Conservation (phyloP, 2,329 filamentous ascomycete genomes). For the Seiridium unicorne region DNA sequence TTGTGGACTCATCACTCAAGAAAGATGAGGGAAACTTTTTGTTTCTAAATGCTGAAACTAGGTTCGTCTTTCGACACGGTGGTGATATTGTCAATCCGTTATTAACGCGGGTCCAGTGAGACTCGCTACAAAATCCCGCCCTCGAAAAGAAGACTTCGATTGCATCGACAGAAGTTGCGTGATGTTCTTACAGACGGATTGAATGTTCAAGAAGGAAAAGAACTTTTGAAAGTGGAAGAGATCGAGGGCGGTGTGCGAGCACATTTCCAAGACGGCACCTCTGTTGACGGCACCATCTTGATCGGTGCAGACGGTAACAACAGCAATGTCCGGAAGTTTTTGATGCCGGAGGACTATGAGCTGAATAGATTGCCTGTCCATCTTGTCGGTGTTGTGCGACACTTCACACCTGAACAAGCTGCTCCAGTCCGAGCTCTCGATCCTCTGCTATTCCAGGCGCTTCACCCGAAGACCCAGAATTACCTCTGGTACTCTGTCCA, state of each 20-base stretch:
- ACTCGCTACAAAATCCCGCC: conserved; percentile 34
- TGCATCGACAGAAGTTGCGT: conserved; percentile 34
- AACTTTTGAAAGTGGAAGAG: conserved; percentile 24
- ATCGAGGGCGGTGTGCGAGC: conserved; percentile 22
- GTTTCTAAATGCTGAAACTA: conserved; percentile 37
- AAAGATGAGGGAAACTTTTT: conserved; percentile 37
- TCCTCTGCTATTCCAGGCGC: conserved; percentile 53
- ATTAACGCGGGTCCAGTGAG: not conserved
- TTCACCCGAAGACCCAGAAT: conserved; percentile 46
- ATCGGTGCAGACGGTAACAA: conserved; percentile 40
- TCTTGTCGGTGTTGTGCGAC: conserved; percentile 34
- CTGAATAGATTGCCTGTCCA: conserved; percentile 34
- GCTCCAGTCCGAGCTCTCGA: conserved; percentile 42
- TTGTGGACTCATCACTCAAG: conserved; percentile 25
- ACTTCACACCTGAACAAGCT: conserved; percentile 35
- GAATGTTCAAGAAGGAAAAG: conserved; percentile 30
- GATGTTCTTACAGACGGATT: conserved; percentile 26
- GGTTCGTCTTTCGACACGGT: conserved; percentile 23
- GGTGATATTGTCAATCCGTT: not conserved
- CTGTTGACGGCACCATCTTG: conserved; percentile 29
- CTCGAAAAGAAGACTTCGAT: conserved; percentile 28
- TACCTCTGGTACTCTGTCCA: conserved; percentile 51
- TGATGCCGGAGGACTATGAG: conserved; percentile 28
- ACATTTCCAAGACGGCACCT: conserved; percentile 30
- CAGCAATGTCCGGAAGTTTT: conserved; percentile 32